These are phyloP conservation scores for Acacia pycnantha DNA, from an alignment of 331 rosid species.

Conservation along the genomic window DNA sequence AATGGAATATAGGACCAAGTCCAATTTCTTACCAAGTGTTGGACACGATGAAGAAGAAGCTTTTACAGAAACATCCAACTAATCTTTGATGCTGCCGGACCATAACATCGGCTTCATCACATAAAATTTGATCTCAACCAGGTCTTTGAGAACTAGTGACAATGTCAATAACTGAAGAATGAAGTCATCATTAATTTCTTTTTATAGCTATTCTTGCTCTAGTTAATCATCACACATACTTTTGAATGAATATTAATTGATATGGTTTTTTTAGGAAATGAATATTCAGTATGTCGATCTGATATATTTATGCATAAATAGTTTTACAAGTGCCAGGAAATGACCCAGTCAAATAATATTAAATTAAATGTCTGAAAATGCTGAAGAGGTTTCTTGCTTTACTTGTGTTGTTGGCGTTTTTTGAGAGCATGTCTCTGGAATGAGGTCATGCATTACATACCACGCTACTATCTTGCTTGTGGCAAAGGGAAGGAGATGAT, in stretches of 20 bases:
- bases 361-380: background rate
- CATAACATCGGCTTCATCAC: constrained; percentile 12
- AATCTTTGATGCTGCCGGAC: background rate
- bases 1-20: constrained; percentile 26
- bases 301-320: background rate
- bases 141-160: constrained; percentile 9
- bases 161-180: constrained; percentile 8
- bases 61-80: background rate
- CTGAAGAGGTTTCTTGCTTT: background rate
- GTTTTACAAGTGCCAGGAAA: background rate
- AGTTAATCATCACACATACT: background rate
- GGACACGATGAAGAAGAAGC: constrained; percentile 6
- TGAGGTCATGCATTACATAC: background rate
- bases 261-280: background rate
- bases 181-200: constrained; percentile 6
- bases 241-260: background rate
- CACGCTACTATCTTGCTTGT: background rate
- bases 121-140: constrained; percentile 1
- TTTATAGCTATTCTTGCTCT: background rate
- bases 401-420: background rate
- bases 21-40: constrained; percentile 26
- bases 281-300: background rate
- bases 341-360: background rate
- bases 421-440: background rate
- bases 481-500: background rate